Base-by-base conservation (phyloP, 2,329 filamentous ascomycete genomes). In the Plenodomus tracheiphilus region DNA sequence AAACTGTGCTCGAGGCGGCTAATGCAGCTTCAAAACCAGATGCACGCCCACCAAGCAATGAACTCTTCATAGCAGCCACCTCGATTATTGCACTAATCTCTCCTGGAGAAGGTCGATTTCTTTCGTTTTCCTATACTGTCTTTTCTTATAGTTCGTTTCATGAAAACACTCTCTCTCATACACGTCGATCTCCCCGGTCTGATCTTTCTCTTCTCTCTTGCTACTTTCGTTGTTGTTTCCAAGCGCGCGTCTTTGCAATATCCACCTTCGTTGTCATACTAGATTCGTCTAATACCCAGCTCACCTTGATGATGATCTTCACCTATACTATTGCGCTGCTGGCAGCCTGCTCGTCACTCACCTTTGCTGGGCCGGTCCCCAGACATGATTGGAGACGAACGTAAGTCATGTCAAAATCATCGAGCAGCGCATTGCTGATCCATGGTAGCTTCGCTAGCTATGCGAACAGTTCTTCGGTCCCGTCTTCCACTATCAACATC, bases 1-100 rank as follows among this genome's bases (percentile, higher is more conserved):
- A 32, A 70, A 72, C 69, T 61, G 66, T 65, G 62, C 55, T 60
- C 65, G 61, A 53, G 54, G 70, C 69, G 70, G 63, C 67, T 73
- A 72, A 56, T 54, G 47, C 58, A 64, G 62, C 69, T 61, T 72
- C 67, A 72, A 72, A 71, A 72, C 64, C 55, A 58, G 53, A 59
- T 43, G 39, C 46, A 43, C 45, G 56, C 61, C 64, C 56, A 53
- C 53, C 35, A 36, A 52, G 56, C 62, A 58, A 60, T 69, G 59
- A 57, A 45, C 54, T 46, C 54, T 46, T 47, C 50, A 47, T 41
- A 47, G 47, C 53, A 53, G 56, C 57, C 55, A 50, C 62, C 54
- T 57, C 52, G 58, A 61, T 56, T 42, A 62, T 47, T 65, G 55
- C 58, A 52, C 54, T 59, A 44, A 62, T 50, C 50, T 62, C 54